A percentile compares a stretch with the other conserved stretches of the same genome.
Evolutionary conservation across 1,139 yeast species (phyloP).

Genomic region (Candida sanyaensis): DNA sequence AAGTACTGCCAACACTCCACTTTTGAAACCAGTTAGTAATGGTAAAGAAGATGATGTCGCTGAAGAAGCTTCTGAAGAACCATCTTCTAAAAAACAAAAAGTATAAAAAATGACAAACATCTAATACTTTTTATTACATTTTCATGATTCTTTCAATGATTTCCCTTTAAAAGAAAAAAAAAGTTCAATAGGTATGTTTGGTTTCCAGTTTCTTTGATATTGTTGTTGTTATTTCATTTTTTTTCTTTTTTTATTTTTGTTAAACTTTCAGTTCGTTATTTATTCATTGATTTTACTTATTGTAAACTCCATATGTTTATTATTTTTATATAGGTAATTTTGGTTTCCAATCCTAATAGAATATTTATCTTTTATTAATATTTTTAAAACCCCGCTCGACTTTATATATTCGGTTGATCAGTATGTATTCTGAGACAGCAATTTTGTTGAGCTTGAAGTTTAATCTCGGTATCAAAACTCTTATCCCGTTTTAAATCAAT

Average conservation of each 20-base stretch:
- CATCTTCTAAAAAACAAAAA: conserved; percentile 39
- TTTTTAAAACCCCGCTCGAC: too few species aligned
- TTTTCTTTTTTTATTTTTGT: neutral
- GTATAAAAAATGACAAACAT: neutral
- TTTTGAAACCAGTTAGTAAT: conserved; percentile 20
- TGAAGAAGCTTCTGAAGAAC: conserved; percentile 27
- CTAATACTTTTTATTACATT: neutral
- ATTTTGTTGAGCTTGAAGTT: too few species aligned
- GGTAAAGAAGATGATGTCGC: conserved; percentile 15
- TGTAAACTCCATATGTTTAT: neutral
- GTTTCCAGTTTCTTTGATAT: neutral
- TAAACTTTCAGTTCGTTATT: conserved; percentile 1
- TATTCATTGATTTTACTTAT: neutral
- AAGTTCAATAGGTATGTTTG: neutral
- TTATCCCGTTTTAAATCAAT: too few species aligned
- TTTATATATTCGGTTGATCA: too few species aligned
- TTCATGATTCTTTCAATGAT: neutral
- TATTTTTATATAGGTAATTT: neutral
- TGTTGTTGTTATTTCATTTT: neutral
- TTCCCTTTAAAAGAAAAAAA: neutral
- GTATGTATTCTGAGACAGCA: too few species aligned
- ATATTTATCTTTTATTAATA: neutral
- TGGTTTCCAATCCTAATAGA: neutral
- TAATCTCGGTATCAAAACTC: too few species aligned
- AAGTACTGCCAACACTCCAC: conserved; percentile 18